phyloP scores from a whole-genome alignment of 805 yeast genomes.

The Starmerella potacharoeniae region DNA sequence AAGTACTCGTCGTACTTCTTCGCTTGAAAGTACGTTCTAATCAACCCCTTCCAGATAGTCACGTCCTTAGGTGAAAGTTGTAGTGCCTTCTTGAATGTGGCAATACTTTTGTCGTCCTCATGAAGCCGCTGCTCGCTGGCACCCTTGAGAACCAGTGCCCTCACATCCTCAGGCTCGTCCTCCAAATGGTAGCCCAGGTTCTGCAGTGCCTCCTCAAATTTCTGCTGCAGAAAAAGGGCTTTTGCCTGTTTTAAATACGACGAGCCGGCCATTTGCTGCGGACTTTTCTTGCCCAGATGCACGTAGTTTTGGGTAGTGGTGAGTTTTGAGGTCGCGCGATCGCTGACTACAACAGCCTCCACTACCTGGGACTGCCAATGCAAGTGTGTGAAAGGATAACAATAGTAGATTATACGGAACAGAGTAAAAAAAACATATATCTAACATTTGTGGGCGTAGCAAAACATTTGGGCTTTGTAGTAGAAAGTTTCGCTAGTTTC shows the following conservation, averaged over 20 bases:
- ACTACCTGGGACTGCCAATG: no score
- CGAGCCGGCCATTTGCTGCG: neutral
- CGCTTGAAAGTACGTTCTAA: constrained; percentile 25
- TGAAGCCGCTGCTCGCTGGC: constrained; percentile 44
- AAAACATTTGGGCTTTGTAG: neutral
- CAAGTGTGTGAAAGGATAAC: no score
- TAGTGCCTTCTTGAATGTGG: constrained; percentile 38
- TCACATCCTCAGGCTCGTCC: constrained; percentile 45
- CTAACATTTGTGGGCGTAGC: neutral
- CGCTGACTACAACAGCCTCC: neutral
- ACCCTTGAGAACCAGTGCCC: constrained; percentile 49
- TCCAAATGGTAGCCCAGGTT: constrained; percentile 45
- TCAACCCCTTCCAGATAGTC: constrained; percentile 74
- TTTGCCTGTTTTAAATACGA: constrained; percentile 11
- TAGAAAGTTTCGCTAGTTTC: neutral
- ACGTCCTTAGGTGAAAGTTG: constrained; percentile 35
- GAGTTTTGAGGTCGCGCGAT: neutral
- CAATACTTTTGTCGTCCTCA: constrained; percentile 37
- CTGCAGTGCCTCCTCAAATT: constrained; percentile 52
- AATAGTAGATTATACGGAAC: no score
- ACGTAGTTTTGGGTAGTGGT: no score
- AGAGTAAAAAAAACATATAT: neutral
- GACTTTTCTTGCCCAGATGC: neutral
- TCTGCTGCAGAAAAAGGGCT: constrained; percentile 28
- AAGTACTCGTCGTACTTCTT: constrained; percentile 19